These are phyloP conservation scores for Penicillium parvum DNA, from an alignment of 495 filamentous ascomycete species.

Conservation along the genomic window DNA sequence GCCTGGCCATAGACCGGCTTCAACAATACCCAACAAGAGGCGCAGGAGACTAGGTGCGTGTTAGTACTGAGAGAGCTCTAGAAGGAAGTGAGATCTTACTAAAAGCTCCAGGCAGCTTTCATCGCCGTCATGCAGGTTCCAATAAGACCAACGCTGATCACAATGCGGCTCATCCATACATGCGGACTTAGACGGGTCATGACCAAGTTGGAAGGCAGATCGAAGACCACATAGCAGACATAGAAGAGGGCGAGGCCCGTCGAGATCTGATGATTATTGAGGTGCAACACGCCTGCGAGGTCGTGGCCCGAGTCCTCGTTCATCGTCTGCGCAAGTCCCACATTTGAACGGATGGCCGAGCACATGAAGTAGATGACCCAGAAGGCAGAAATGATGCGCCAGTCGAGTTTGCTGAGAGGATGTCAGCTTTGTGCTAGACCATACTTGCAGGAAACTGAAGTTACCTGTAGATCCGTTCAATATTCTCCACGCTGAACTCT, in stretches of 20 bases:
- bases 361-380: conserved; percentile 93
- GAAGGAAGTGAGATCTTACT: conserved; percentile 45
- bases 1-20: conserved; percentile 92
- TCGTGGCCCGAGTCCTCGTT: conserved; percentile 64
- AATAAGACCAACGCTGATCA: conserved; percentile 79
- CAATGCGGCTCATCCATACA: conserved; percentile 91
- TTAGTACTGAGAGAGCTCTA: not conserved
- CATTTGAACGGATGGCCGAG: conserved; percentile 86
- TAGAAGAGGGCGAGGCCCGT: conserved; percentile 84
- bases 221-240: conserved; percentile 84
- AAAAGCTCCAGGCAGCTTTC: conserved; percentile 77
- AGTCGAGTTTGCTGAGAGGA: conserved; percentile 61
- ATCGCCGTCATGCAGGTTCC: conserved; percentile 79
- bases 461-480: conserved; percentile 43
- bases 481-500: conserved; percentile 29
- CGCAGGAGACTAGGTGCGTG: conserved; percentile 57
- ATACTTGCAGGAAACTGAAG: not conserved
- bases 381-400: conserved; percentile 83
- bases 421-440: not conserved
- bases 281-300: conserved; percentile 58
- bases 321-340: conserved; percentile 89
- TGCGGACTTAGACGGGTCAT: conserved; percentile 83
- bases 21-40: conserved; percentile 81
- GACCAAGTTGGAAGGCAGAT: conserved; percentile 82
- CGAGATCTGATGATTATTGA: conserved; percentile 71